phyloP scores from a whole-genome alignment of 2,329 filamentous ascomycete species.

The Talaromyces sp. region DNA sequence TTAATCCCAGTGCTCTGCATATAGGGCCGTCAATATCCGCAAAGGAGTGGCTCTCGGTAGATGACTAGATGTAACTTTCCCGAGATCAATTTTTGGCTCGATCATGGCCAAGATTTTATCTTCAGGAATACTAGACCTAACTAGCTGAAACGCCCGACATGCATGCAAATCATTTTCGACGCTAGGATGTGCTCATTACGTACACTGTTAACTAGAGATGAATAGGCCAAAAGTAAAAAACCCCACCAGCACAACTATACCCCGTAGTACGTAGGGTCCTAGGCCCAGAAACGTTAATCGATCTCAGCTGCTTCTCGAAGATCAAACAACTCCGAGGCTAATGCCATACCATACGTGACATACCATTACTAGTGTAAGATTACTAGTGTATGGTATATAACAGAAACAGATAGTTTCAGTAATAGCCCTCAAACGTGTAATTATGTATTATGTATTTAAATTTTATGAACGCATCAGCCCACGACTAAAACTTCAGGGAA shows the following conservation, averaged over 20 bases:
- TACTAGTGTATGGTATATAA: background rate
- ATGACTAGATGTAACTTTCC: no score
- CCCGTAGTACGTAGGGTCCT: no score
- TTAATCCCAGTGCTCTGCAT: slow-evolving; percentile 4
- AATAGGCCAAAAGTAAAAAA: no score
- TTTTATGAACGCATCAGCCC: background rate
- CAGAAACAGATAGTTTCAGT: background rate
- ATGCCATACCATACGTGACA: background rate
- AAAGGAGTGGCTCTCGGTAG: background rate
- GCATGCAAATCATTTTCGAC: background rate
- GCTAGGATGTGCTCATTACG: background rate
- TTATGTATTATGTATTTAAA: background rate
- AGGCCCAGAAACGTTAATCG: no score
- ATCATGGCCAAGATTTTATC: background rate
- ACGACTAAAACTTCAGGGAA: background rate
- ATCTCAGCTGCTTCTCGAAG: no score
- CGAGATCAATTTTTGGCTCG: background rate
- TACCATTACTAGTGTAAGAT: background rate
- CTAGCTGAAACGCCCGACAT: background rate
- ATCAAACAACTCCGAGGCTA: background rate
- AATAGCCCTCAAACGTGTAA: background rate
- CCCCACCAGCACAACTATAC: no score
- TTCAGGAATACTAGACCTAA: background rate
- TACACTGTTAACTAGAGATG: no score
- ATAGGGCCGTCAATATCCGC: background rate